These are phyloP conservation scores for Choiromyces venosus DNA, from an alignment of 495 filamentous ascomycete genomes.

Conservation along the genomic window DNA sequence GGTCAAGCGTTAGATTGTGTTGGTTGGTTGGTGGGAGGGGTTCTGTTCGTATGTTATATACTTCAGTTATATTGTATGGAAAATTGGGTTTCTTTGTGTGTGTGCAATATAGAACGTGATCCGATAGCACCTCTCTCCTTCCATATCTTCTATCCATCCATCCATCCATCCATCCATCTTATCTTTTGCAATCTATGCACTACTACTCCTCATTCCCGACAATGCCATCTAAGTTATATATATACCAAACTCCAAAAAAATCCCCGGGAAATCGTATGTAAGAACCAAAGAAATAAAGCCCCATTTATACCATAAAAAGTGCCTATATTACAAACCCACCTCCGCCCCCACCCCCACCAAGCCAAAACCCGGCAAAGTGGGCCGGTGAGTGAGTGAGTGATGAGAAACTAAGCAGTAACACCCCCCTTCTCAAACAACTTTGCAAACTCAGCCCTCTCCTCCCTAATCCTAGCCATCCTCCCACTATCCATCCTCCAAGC, in stretches of 20 bases:
- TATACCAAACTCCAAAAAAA: not conserved
- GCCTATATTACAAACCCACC: slow-evolving; percentile 3
- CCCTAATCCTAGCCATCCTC: slow-evolving; percentile 59
- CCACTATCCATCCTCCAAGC: slow-evolving; percentile 72
- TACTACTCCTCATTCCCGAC: not conserved
- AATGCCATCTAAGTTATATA: not conserved
- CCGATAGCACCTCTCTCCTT: not conserved
- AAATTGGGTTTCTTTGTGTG: not conserved
- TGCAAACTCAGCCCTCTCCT: slow-evolving; percentile 48
- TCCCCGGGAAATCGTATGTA: not conserved
- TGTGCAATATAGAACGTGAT: not conserved
- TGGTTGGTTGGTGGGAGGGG: slow-evolving; percentile 12
- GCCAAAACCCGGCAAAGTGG: not conserved
- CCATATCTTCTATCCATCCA: not conserved
- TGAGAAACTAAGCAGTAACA: slow-evolving; percentile 6
- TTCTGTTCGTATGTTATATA: slow-evolving; percentile 15
- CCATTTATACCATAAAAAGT: slow-evolving; percentile 14
- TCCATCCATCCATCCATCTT: slow-evolving; percentile 13
- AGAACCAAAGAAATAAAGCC: not conserved
- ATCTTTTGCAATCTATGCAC: slow-evolving; percentile 10
- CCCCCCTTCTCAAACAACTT: slow-evolving; percentile 11
- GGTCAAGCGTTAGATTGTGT: slow-evolving; percentile 66
- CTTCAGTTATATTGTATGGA: not conserved
- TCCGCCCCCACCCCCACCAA: not conserved
- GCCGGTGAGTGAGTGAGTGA: not conserved